A percentile compares a stretch with the other conserved stretches of the same genome.
phyloP scores from a whole-genome alignment of 129 eudicot species.

The Smallanthus sonchifolius region DNA sequence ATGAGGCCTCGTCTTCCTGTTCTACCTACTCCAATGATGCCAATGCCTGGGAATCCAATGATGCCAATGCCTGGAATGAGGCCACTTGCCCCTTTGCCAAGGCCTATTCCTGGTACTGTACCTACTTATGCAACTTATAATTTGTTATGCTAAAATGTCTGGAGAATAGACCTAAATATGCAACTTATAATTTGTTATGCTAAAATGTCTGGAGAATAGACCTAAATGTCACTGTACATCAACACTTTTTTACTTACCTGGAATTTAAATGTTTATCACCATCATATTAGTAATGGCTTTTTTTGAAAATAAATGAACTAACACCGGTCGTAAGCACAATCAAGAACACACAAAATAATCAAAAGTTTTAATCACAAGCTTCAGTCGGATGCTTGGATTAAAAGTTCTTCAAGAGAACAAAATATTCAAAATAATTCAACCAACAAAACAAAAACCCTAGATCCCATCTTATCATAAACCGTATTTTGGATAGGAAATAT shows the following conservation, averaged over 20 bases:
- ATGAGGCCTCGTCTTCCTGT: constrained; percentile 70
- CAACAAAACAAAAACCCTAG: too few species aligned
- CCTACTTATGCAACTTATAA: not conserved
- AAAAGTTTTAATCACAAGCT: too few species aligned
- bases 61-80: constrained; percentile 57
- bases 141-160: not conserved
- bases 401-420: too few species aligned
- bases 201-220: not conserved
- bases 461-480: too few species aligned
- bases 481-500: too few species aligned
- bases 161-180: not conserved
- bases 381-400: too few species aligned
- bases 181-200: not conserved
- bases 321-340: not conserved
- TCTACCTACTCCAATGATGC: constrained; percentile 53
- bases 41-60: constrained; percentile 49
- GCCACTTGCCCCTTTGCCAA: constrained; percentile 63
- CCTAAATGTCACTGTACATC: not conserved
- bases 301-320: not conserved
- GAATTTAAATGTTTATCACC: not conserved
- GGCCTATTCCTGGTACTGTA: constrained; percentile 49
- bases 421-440: too few species aligned
- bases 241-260: not conserved
- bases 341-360: too few species aligned
- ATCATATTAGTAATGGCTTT: not conserved